phyloP scores from a whole-genome alignment of 2,329 filamentous ascomycete genomes.

The Plenodomus biglobosus region DNA sequence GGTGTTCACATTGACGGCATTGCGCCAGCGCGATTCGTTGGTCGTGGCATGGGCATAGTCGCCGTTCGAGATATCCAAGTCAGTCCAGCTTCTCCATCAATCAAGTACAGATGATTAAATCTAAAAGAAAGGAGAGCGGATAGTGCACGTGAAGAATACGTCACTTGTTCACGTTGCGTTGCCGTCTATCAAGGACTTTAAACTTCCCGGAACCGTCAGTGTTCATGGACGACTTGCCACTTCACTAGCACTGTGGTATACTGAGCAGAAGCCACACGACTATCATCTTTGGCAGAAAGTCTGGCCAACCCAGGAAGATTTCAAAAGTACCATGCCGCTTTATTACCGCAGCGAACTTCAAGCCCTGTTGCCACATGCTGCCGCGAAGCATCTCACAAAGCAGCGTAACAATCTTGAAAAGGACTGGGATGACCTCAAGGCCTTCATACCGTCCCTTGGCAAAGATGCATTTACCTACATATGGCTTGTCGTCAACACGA shows the following conservation, averaged over 20 bases:
- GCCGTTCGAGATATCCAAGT: conserved; percentile 69
- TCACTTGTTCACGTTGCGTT: conserved; percentile 66
- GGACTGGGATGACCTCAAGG: conserved; percentile 53
- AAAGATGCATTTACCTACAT: conserved; percentile 55
- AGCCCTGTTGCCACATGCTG: conserved; percentile 43
- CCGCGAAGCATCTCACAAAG: conserved; percentile 51
- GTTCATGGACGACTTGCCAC: conserved; percentile 75
- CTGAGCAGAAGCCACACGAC: conserved; percentile 46
- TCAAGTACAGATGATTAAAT: conserved; percentile 16
- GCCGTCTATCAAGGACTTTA: conserved; percentile 51
- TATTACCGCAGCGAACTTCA: conserved; percentile 53
- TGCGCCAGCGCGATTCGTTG: conserved; percentile 65
- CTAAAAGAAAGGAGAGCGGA: conserved; percentile 57
- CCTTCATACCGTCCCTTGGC: conserved; percentile 48
- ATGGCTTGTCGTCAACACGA: conserved; percentile 63
- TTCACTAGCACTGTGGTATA: conserved; percentile 57
- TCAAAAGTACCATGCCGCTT: conserved; percentile 60
- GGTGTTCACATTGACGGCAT: conserved; percentile 71
- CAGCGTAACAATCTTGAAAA: conserved; percentile 58
- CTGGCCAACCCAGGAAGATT: conserved; percentile 65
- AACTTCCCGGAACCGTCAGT: conserved; percentile 58
- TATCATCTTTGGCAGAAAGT: conserved; percentile 64
- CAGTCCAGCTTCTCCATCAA: conserved; percentile 18
- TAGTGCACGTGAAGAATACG: conserved; percentile 66
- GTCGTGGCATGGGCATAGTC: conserved; percentile 76